Base-by-base conservation (phyloP, 768 basidiomycete species). In the Sarcodon aspratus region DNA sequence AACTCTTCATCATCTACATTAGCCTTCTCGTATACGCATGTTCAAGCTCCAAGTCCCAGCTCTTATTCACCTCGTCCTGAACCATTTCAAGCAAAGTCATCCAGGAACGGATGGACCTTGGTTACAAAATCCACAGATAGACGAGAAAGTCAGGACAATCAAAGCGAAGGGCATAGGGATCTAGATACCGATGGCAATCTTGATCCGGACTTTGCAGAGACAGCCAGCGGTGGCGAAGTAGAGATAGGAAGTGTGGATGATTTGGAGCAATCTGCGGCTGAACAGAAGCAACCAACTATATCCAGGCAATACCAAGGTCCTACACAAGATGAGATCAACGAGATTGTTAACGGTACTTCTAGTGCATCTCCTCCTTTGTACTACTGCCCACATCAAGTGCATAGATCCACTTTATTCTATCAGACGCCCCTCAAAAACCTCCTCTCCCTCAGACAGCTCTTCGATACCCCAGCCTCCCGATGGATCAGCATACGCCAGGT, bases 21-120 rank as follows among this genome's bases (percentile, higher is more conserved):
- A 17, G 76, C 83, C 33, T 84, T 82, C 54, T 89, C 86, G 9
- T 91, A 86, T 64, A 91, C 87, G 44, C 85, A 90, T 63, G 66
- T 91, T 35, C 74, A 72, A 53, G 78, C 79, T 2, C 87, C 86
- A 18, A 79, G 79, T 62, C 79, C 83, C 27, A 77, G 80, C 51
- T 88, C 86, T 12, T 88, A 88, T 63, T 80, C 83, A 17, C 72
- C 80, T 33, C 76, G 70, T 55, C 52, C 64, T 37, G 76, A 78
- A 45, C 46, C 55, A 31, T 68, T 63, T 48, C 60, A 69, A 15
- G 66, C 71, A 46, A 79, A 79, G 62, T 27, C 21, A 5, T 27
- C 21, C 21, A 27, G 21, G 21, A 72, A 74, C 60, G 82, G 81
- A 42, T 91, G 87, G 87, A 89, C 86, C 13, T 81, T 89, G 56